These are phyloP conservation scores for Xylariales sp. DNA, from an alignment of 2,329 filamentous ascomycete species.

Conservation along the genomic window DNA sequence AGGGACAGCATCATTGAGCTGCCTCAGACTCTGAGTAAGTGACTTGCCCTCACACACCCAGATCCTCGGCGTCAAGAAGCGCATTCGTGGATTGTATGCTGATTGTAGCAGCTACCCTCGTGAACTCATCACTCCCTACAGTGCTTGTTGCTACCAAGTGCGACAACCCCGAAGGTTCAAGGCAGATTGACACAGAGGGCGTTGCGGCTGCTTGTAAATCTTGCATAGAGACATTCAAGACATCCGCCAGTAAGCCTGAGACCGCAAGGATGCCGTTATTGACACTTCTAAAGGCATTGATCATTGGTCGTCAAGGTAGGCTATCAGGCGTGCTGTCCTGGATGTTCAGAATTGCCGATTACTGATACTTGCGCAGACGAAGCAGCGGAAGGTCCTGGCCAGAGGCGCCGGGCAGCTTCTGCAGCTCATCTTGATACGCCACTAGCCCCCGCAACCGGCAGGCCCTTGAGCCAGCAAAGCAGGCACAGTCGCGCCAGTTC, in stretches of 20 bases:
- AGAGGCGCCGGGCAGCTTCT: slow-evolving; percentile 55
- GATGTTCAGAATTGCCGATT: neutral
- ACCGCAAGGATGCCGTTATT: slow-evolving; percentile 72
- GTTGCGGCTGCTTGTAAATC: slow-evolving; percentile 62
- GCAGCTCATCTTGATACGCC: slow-evolving; percentile 56
- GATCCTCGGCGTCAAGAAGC: too few species aligned
- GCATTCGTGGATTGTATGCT: too few species aligned
- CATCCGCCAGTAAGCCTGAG: slow-evolving; percentile 65
- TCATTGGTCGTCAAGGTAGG: slow-evolving; percentile 66
- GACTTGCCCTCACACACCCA: slow-evolving; percentile 7
- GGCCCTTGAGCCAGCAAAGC: slow-evolving; percentile 56
- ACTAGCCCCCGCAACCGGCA: slow-evolving; percentile 41
- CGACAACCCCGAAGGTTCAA: slow-evolving; percentile 66
- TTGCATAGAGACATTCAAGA: slow-evolving; percentile 68
- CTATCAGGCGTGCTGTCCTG: too few species aligned
- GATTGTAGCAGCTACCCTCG: slow-evolving; percentile 59
- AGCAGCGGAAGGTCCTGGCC: slow-evolving; percentile 36
- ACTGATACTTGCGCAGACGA: slow-evolving; percentile 22
- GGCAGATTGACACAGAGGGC: slow-evolving; percentile 65
- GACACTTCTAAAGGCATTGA: slow-evolving; percentile 66
- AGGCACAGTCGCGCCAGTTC: slow-evolving; percentile 69
- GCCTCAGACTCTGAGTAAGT: slow-evolving; percentile 74
- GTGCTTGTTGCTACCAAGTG: slow-evolving; percentile 87
- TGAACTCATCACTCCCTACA: slow-evolving; percentile 68
- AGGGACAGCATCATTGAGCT: slow-evolving; percentile 69